Percentiles rank a stretch among this genome's conserved stretches.
phyloP scores from a whole-genome alignment of 176 grass and related monocot species.

The Hordeum vulgare region DNA sequence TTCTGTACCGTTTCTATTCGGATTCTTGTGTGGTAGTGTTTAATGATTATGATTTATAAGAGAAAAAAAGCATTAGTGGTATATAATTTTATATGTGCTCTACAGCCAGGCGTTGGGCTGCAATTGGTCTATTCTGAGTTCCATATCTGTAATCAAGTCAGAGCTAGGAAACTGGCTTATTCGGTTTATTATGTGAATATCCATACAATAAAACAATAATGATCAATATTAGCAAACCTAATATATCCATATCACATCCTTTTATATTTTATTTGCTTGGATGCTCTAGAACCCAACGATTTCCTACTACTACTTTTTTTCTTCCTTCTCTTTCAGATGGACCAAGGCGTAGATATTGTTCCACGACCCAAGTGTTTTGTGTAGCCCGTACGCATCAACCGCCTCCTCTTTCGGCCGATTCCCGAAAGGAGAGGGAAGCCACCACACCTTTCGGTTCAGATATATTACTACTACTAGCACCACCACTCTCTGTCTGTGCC shows the following conservation, averaged over 20 bases:
- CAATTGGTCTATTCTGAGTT: background rate
- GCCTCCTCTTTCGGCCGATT: background rate
- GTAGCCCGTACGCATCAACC: conserved; percentile 29
- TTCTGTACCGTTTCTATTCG: background rate
- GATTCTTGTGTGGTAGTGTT: background rate
- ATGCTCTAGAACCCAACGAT: too few relatives aligned
- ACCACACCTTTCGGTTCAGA: conserved; percentile 31
- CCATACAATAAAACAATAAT: background rate
- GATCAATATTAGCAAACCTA: background rate
- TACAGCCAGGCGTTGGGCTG: background rate
- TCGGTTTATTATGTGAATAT: background rate
- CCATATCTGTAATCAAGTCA: background rate
- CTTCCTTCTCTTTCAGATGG: too few relatives aligned
- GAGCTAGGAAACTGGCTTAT: background rate
- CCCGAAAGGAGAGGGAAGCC: background rate
- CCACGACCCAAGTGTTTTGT: background rate
- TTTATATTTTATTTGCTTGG: too few relatives aligned
- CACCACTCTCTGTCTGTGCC: background rate
- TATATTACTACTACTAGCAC: background rate
- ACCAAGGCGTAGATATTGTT: too few relatives aligned
- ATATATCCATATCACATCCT: too few relatives aligned
- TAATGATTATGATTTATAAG: background rate
- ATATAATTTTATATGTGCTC: background rate
- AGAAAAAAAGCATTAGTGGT: background rate
- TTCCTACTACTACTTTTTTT: too few relatives aligned